A percentile compares a stretch with the other conserved stretches of the same genome.
These are phyloP conservation scores for Capsicum baccatum DNA, from an alignment of 257 asterid genomes.

Conservation along the genomic window DNA sequence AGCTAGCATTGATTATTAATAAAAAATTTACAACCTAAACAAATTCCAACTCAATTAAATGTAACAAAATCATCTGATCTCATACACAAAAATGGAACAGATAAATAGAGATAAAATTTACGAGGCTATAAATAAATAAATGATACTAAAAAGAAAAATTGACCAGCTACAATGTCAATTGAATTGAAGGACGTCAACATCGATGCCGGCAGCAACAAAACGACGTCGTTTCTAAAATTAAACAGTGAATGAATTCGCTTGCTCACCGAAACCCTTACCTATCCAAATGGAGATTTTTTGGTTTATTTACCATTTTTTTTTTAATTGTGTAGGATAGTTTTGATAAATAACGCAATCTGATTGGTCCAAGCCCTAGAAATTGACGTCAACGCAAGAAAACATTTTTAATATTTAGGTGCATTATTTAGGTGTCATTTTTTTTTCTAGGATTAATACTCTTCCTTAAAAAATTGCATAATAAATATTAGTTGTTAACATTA, in stretches of 20 bases:
- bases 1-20: not conserved
- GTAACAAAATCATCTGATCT: not conserved
- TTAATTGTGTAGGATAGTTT: not conserved
- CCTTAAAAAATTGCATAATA: too few species aligned
- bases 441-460: too few species aligned
- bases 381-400: slow-evolving; percentile 1
- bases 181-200: not conserved
- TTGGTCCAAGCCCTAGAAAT: not conserved
- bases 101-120: too few species aligned
- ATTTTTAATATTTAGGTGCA: not conserved
- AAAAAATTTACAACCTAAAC: not conserved
- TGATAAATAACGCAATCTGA: not conserved
- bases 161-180: not conserved
- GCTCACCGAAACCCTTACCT: not conserved
- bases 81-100: too few species aligned
- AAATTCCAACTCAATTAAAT: not conserved
- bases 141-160: not conserved
- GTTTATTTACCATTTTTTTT: not conserved
- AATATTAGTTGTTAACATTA: too few species aligned
- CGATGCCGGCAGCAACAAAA: not conserved
- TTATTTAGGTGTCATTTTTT: not conserved
- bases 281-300: not conserved
- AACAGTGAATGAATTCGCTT: not conserved
- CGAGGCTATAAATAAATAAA: too few species aligned
- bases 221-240: not conserved